A percentile compares a stretch with the other conserved stretches of the same genome.
Evolutionary conservation across 441 rosid species (phyloP).

Genomic region (Iberis amara): DNA sequence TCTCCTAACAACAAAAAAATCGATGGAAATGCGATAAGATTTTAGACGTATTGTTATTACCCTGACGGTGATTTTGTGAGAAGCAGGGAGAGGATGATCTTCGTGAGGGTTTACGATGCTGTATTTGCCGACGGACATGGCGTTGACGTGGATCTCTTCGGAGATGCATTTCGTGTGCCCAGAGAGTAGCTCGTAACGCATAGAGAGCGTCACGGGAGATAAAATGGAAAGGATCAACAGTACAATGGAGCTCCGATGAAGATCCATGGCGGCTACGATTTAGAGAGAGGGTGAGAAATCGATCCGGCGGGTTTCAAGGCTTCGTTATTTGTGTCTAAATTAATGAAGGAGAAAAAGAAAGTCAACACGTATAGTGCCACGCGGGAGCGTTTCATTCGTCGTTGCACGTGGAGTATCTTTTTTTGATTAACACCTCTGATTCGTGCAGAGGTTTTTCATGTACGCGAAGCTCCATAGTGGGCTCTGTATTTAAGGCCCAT

Average conservation of each 20-base stretch:
- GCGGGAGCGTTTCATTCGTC: background rate
- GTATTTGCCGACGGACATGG: conserved; percentile 66
- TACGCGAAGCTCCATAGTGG: no score
- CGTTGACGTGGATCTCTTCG: conserved; percentile 54
- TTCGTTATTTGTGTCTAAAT: background rate
- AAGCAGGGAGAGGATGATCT: conserved; percentile 43
- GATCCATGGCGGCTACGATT: conserved; percentile 26
- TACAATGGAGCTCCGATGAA: conserved; percentile 16
- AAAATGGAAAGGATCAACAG: conserved; percentile 34
- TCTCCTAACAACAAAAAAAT: background rate
- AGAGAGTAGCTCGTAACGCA: conserved; percentile 53
- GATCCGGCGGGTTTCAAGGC: conserved; percentile 17
- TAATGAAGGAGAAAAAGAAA: background rate
- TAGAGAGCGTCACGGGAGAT: conserved; percentile 35
- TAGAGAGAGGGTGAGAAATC: background rate
- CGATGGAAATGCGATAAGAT: conserved; percentile 1
- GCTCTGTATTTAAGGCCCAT: background rate
- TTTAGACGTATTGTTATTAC: conserved; percentile 24
- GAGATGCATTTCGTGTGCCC: conserved; percentile 68
- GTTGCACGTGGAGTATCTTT: background rate
- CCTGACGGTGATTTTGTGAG: conserved; percentile 53
- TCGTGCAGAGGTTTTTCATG: no score
- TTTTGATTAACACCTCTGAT: no score
- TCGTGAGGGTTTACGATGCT: conserved; percentile 47
- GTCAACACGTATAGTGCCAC: background rate